Base-by-base conservation (phyloP, 2,329 filamentous ascomycete genomes). In the Xylariaceae sp. region DNA sequence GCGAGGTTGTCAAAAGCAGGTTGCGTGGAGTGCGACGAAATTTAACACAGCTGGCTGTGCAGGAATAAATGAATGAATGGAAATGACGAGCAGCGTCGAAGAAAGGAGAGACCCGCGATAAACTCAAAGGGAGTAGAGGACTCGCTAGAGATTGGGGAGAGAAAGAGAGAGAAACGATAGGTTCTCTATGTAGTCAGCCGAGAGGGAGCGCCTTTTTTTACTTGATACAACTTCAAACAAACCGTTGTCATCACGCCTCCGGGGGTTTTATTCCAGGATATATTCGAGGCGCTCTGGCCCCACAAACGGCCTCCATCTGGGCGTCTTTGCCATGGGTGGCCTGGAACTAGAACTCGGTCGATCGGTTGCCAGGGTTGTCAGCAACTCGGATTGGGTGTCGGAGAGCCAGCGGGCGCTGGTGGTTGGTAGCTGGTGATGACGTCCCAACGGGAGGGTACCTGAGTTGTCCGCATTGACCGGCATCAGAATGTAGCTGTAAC, bases 21-120 rank as follows among this genome's bases (percentile, higher is more conserved):
- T 60, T n/a, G 55, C 56, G 60, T 39, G 58, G 59, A 62, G 58
- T n/a, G 19, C 9, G 40, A 13, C n/a, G 19, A 15, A 66, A 64
- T 57, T 53, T 61, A 65, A 65, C 30, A 61, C 61, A 59, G 61
- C 60, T 63, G 49, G 62, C 62, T 63, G 54, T 50, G 62, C 59
- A 62, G 58, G 62, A 67, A 65, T 59, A 59, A 60, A 63, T 59
- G 61, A 68, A 65, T 60, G 63, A 68, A 64, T 59, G 60, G 59
- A 57, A 62, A 54, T 53, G 61, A 67, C 62, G 61, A 61, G 64
- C 63, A 62, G 59, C 63, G 65, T 59, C 58, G 61, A 65, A 66
- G 40, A 61, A 69, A 68, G 40, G 65, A 68, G 63, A 59, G 65
- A 66, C 66, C 67, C 49, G 66, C 68, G 65, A 68, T 65, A 61